phyloP scores from a whole-genome alignment of 2,329 filamentous ascomycete species.

The Ophiostoma ulmi region DNA sequence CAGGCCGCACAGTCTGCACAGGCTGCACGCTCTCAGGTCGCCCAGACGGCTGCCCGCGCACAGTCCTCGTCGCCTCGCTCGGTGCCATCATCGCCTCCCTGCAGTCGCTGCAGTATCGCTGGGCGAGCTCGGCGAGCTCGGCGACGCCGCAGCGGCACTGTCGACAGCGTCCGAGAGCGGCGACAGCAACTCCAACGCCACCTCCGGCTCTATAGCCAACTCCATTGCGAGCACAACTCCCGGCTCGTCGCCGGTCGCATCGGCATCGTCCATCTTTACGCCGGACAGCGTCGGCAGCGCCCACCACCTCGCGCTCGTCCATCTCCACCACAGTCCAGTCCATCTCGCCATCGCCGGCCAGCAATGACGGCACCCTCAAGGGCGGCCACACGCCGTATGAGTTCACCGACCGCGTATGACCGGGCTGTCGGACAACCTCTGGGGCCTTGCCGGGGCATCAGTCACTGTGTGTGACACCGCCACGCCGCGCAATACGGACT shows the following conservation, averaged over 20 bases:
- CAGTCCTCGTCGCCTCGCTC: constrained; percentile 20
- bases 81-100: constrained; percentile 20
- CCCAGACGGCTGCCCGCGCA: constrained; percentile 17
- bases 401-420: background rate
- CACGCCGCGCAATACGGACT: background rate
- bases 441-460: constrained; percentile 4
- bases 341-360: constrained; percentile 9
- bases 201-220: background rate
- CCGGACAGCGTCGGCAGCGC: background rate
- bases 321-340: constrained; percentile 7
- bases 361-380: background rate
- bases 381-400: background rate
- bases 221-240: constrained; percentile 11
- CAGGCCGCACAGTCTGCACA: background rate
- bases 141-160: background rate
- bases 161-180: constrained; percentile 13
- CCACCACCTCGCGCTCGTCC: background rate
- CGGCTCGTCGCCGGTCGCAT: constrained; percentile 12
- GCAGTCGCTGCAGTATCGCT: constrained; percentile 21
- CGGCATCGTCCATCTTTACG: constrained; percentile 10
- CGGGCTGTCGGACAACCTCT: constrained; percentile 9
- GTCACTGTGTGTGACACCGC: constrained; percentile 14
- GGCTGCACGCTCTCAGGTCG: background rate
- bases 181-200: constrained; percentile 4
- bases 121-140: constrained; percentile 10